These are phyloP conservation scores for Anastatica hierochuntica DNA, from an alignment of 345 rosid species.

Conservation along the genomic window DNA sequence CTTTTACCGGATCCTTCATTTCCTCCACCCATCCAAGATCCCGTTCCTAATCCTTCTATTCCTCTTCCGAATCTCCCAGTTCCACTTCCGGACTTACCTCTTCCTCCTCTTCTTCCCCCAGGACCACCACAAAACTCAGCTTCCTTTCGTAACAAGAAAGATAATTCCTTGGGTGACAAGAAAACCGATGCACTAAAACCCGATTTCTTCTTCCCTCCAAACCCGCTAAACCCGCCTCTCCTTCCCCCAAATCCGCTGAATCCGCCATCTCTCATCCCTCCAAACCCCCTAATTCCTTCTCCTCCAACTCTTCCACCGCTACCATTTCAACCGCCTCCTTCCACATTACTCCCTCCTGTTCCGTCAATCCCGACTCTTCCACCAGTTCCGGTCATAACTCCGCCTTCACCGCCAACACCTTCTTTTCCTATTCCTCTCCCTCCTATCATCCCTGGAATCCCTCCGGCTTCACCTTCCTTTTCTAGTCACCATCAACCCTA, in stretches of 20 bases:
- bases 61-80: constrained; percentile 49
- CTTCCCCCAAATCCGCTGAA: constrained; percentile 25
- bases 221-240: constrained; percentile 5
- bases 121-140: background rate
- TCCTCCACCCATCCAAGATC: constrained; percentile 38
- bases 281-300: constrained; percentile 35
- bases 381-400: constrained; percentile 13
- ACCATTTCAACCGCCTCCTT: constrained; percentile 28
- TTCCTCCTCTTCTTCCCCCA: constrained; percentile 28
- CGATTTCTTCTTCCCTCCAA: constrained; percentile 17
- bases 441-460: constrained; percentile 28
- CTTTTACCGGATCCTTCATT: constrained; percentile 18
- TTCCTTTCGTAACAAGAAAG: constrained; percentile 15
- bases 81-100: constrained; percentile 38
- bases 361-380: constrained; percentile 26
- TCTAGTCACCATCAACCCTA: constrained; percentile 18
- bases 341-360: constrained; percentile 23
- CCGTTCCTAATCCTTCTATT: constrained; percentile 26
- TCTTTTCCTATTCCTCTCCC: constrained; percentile 17
- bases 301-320: constrained; percentile 40
- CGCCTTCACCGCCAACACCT: constrained; percentile 31
- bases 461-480: constrained; percentile 34
- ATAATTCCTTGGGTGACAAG: constrained; percentile 3
- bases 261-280: constrained; percentile 25
- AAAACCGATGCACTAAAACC: constrained; percentile 11